Evolutionary conservation across 768 basidiomycete species (phyloP).

Genomic region (Russula sp.): DNA sequence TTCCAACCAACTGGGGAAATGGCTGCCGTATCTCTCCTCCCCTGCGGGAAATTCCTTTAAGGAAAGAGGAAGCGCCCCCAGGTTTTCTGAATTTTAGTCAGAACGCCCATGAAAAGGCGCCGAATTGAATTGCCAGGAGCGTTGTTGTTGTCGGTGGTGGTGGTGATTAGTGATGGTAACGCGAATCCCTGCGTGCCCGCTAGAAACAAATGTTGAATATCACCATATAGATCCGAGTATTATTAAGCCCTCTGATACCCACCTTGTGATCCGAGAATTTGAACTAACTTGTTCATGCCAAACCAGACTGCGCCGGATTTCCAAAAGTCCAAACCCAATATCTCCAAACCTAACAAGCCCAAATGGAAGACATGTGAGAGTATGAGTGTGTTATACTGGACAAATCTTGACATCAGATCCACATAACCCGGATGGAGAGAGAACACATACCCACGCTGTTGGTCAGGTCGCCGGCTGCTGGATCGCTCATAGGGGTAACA

Average conservation of each 20-base stretch:
- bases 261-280: not conserved
- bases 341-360: constrained; percentile 13
- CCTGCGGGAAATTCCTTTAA: too few relatives aligned
- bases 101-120: not conserved
- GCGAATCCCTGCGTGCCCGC: constrained; percentile 1
- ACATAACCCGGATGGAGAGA: too few relatives aligned
- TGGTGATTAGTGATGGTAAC: not conserved
- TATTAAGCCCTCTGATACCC: not conserved
- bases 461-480: constrained; percentile 3
- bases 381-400: not conserved
- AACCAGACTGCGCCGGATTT: constrained; percentile 5
- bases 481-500: not conserved
- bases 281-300: not conserved
- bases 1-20: not conserved
- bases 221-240: not conserved
- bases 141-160: not conserved
- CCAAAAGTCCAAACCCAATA: constrained; percentile 5
- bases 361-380: constrained; percentile 1
- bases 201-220: not conserved
- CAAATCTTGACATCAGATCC: not conserved
- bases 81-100: not conserved
- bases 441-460: not conserved
- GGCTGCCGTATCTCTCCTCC: not conserved
- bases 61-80: not conserved
- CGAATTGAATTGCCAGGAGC: not conserved